Base-by-base conservation (phyloP, 108 stramenopile genomes). In the Pseudonitzschia multiseries region DNA sequence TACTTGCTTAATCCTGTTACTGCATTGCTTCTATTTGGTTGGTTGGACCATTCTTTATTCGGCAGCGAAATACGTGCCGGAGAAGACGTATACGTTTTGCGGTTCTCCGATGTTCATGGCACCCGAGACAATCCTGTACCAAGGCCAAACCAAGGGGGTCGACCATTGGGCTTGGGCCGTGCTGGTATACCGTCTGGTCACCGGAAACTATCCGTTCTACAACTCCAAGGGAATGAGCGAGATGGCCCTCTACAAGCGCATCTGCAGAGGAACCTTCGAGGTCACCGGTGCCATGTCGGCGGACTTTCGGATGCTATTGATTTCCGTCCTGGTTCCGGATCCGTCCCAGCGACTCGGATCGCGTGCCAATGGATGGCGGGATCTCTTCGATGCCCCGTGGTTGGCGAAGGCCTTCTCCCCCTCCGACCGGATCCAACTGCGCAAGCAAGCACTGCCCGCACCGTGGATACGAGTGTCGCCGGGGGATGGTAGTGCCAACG, bases 191-290 rank as follows among this genome's bases (percentile, higher is more conserved):
- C 94, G 96, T 80, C 89, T 98, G 86, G 80, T 97, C 1, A 89
- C 92, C n/a, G 98, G 97, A 14, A 91, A 86, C 65, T 96, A 96
- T 32, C 97, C 98, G 4, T 99, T 99, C 82, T 94, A 93, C 69
- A 81, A 87, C n/a, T n/a, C n/a, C 4, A 90, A 84, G 41, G 93
- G 90, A 59, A 86, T 94, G 36, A 94, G 93, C 73, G 90, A 95
- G 78, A 85, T 94, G 68, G 86, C 84, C 68, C 83, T 98, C 54
- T 97, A 92, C 84, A 95, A 96, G 81, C 85, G 92, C n/a, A 97
- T 97, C 26, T 73, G 77, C 32, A 73, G 75, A 14, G 88, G 86
- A 8, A 77, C 72, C 57, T 86, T 84, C 71, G 40, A 74, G 51
- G 32, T 74, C 2, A 46, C 56, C 50, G 77, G 51, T 46, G 57